Evolutionary conservation across 768 basidiomycete species (phyloP).

Genomic region (Scleroderma citrinum): DNA sequence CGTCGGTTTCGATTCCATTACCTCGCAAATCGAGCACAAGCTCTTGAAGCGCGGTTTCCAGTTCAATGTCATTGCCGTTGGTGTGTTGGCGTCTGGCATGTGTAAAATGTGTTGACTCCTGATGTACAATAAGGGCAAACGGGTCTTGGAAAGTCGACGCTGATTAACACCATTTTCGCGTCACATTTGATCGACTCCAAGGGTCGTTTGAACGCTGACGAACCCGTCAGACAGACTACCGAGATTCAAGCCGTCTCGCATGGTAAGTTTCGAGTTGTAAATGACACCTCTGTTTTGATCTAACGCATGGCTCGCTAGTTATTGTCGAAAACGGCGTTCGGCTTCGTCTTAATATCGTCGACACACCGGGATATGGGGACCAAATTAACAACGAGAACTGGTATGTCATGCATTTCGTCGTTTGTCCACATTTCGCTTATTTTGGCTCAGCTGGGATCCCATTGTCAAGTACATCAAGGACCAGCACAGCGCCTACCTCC

Average conservation of each 20-base stretch:
- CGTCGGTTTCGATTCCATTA: constrained; percentile 98
- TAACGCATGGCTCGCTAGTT: constrained; percentile 43
- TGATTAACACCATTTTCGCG: constrained; percentile 99
- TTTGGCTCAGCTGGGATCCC: constrained; percentile 82
- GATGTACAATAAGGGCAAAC: constrained; percentile 67
- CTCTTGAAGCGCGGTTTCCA: constrained; percentile 98
- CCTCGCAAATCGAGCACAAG: constrained; percentile 97
- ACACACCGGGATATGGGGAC: constrained; percentile 98
- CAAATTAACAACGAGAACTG: constrained; percentile 99
- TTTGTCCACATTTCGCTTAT: constrained; percentile 3
- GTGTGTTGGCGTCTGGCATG: constrained; percentile 42
- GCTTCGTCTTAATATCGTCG: constrained; percentile 94
- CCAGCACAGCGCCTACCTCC: constrained; percentile 97
- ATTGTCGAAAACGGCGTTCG: constrained; percentile 95
- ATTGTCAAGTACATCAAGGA: constrained; percentile 99
- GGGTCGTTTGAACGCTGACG: constrained; percentile 83
- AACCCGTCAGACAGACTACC: constrained; percentile 90
- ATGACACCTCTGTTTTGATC: constrained; percentile 4
- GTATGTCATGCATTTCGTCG: constrained; percentile 37
- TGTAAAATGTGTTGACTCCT: not conserved
- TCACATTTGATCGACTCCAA: constrained; percentile 98
- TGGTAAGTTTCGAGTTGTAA: constrained; percentile 46
- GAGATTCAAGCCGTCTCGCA: constrained; percentile 95
- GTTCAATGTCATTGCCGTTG: constrained; percentile 97
- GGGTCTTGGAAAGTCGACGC: constrained; percentile 95